Evolutionary conservation across 805 yeast species (phyloP).

Genomic region (Ogataea siamensis): DNA sequence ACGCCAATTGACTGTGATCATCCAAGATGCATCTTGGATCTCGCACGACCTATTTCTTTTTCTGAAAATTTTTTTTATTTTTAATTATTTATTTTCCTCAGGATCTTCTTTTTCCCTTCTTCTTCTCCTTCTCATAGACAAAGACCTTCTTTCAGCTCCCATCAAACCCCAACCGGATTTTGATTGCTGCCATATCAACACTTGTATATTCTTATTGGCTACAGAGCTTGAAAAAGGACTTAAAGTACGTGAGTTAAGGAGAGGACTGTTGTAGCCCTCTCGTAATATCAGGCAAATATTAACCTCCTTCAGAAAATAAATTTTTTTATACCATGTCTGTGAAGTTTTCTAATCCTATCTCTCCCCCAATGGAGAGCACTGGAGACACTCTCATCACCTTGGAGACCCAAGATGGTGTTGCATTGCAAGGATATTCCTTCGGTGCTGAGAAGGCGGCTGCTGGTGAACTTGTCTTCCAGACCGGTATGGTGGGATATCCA

Average conservation of each 20-base stretch:
- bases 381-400: slow-evolving; percentile 83
- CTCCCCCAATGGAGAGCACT: slow-evolving; percentile 84
- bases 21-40: background rate
- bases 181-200: slow-evolving; percentile 15
- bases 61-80: slow-evolving; percentile 11
- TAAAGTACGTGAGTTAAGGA: slow-evolving; percentile 13
- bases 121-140: slow-evolving; percentile 39
- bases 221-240: slow-evolving; percentile 13
- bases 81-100: slow-evolving; percentile 9
- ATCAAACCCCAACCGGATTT: slow-evolving; percentile 13
- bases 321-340: slow-evolving; percentile 32
- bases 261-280: slow-evolving; percentile 8
- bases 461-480: slow-evolving; percentile 98
- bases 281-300: slow-evolving; percentile 2
- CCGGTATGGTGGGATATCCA: slow-evolving; percentile 99
- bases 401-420: slow-evolving; percentile 83
- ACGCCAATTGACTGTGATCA: slow-evolving; percentile 1
- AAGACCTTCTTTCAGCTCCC: slow-evolving; percentile 31
- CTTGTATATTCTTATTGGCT: slow-evolving; percentile 6
- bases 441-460: slow-evolving; percentile 89
- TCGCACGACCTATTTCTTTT: slow-evolving; percentile 14
- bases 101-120: slow-evolving; percentile 28
- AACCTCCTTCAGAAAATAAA: slow-evolving; percentile 3
- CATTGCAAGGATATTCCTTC: slow-evolving; percentile 92
- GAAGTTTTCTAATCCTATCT: slow-evolving; percentile 73